phyloP scores from a whole-genome alignment of 768 basidiomycete genomes.

The Xerocomus spinulosus region DNA sequence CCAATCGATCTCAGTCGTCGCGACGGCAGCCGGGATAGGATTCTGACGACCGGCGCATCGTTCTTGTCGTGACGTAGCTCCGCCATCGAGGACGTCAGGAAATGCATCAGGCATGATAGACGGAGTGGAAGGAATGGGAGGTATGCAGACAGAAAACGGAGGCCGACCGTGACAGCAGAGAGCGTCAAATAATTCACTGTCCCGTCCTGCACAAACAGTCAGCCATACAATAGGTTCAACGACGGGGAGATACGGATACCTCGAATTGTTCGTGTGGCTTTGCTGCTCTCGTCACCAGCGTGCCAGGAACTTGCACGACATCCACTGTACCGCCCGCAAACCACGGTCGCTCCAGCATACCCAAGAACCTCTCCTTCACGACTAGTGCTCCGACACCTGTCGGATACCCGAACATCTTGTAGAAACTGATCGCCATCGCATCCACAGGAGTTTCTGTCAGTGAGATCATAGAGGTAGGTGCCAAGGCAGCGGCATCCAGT shows the following conservation, averaged over 20 bases:
- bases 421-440: slow-evolving; percentile 80
- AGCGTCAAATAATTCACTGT: slow-evolving; percentile 79
- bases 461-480: slow-evolving; percentile 65
- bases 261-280: slow-evolving; percentile 73
- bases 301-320: slow-evolving; percentile 78
- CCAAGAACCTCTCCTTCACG: slow-evolving; percentile 65
- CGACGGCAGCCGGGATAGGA: slow-evolving; percentile 60
- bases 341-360: slow-evolving; percentile 66
- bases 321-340: slow-evolving; percentile 82
- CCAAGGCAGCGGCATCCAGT: slow-evolving; percentile 80
- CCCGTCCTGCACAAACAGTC: slow-evolving; percentile 54
- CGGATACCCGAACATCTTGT: slow-evolving; percentile 89
- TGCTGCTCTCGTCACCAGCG: slow-evolving; percentile 53
- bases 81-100: slow-evolving; percentile 52
- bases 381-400: slow-evolving; percentile 80
- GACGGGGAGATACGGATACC: slow-evolving; percentile 38
- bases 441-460: slow-evolving; percentile 66
- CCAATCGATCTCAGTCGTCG: slow-evolving; percentile 52
- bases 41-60: slow-evolving; percentile 56
- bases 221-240: not conserved
- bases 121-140: slow-evolving; percentile 75
- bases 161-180: slow-evolving; percentile 73
- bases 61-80: slow-evolving; percentile 57
- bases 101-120: slow-evolving; percentile 63
- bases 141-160: slow-evolving; percentile 73